phyloP scores from a whole-genome alignment of 2,329 filamentous ascomycete genomes.

The Botrytis galanthina region DNA sequence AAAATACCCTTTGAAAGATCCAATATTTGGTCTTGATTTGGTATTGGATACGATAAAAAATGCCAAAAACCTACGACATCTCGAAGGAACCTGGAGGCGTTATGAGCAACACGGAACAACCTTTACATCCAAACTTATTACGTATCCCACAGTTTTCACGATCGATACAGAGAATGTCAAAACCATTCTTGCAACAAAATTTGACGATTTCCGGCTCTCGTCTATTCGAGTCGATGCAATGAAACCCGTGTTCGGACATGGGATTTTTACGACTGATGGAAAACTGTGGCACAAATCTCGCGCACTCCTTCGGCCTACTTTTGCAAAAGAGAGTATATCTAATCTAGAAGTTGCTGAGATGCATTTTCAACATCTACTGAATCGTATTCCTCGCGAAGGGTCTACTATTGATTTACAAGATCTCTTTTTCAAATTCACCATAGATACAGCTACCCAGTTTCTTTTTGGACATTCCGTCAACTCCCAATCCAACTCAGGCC shows the following conservation, averaged over 20 bases:
- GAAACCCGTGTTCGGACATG: conserved; percentile 22
- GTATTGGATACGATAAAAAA: conserved; percentile 43
- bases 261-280: conserved; percentile 23
- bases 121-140: conserved; percentile 5
- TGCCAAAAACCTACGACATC: conserved; percentile 33
- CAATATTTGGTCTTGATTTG: conserved; percentile 50
- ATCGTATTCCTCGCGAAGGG: conserved; percentile 18
- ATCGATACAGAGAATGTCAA: conserved; percentile 55
- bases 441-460: conserved; percentile 42
- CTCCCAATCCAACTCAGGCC: conserved; percentile 8
- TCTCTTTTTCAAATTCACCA: conserved; percentile 52
- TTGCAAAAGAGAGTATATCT: conserved; percentile 52
- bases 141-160: conserved; percentile 44
- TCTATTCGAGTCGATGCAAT: conserved; percentile 13
- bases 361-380: conserved; percentile 43
- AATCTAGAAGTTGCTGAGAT: conserved; percentile 67
- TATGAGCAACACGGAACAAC: conserved; percentile 9
- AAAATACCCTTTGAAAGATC: conserved; percentile 51
- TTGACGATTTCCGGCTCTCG: conserved; percentile 52
- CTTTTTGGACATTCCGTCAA: conserved; percentile 54
- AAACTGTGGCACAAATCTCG: conserved; percentile 20
- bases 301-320: conserved; percentile 51
- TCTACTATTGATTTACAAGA: conserved; percentile 55
- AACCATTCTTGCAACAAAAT: conserved; percentile 50
- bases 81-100: conserved; percentile 1